Evolutionary conservation across 257 asterid species (phyloP), one percentile per base, ranked within the genome.

Genomic region (Lavandula angustifolia): DNA sequence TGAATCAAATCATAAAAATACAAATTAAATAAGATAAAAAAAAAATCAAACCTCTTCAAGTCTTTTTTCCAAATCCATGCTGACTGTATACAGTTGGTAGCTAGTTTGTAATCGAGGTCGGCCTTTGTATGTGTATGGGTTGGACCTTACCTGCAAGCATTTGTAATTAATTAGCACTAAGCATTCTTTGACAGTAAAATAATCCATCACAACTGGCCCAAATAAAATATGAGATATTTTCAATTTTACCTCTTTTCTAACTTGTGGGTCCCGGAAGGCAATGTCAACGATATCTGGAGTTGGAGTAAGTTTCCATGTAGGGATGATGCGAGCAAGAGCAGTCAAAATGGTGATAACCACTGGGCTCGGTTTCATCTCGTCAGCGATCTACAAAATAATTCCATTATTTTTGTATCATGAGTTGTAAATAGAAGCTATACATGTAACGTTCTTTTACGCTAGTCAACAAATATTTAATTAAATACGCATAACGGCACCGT

Each of bases 221-320:
- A 40, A 33, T 48, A 52, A n/a, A 32, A 22, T 8, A 1, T 5
- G 5, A 37, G 1, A 35, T 9, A 2, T 2, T 42, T 12, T 5
- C 62, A 13, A 13, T 22, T 22, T 22, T 43, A 92, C 99, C 98
- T 94, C 96, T 4, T 84, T 9, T 71, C 87, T 68, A 31, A 94
- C 80, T 77, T 80, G 51, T 47, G 95, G 99, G 66, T 72, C 86
- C 70, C 99, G 74, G 66, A 94, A 80, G 44, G 99, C 98, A 32
- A 70, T 47, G 68, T 90, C 98, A 48, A 85, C 66, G 9, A 90
- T 59, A 72, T 90, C 98, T 52, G 91, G 95, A 48, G 92, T 83
- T 3, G 98, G 98, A 16, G 95, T 85, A 29, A 94, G 61, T 72
- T 77, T 86, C 96, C 98, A 94, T 1, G 96, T 87, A 4, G 99